Conservation (phyloP, 345 rosid genomes). For the Moricandia moricandioides region DNA sequence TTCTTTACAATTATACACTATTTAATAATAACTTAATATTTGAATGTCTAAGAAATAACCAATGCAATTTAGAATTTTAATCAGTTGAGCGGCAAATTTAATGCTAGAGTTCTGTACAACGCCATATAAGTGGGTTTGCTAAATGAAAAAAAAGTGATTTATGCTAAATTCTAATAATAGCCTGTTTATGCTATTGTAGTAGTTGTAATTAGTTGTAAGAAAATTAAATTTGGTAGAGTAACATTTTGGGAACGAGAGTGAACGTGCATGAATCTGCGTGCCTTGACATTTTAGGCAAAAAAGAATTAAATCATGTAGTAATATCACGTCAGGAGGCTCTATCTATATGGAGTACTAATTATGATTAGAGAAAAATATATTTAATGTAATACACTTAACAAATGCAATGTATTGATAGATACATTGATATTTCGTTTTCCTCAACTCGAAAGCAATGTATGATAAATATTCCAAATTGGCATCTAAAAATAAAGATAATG, state of each 20-base stretch:
- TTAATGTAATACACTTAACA: background rate
- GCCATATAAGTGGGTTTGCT: constrained; percentile 10
- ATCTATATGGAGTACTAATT: background rate
- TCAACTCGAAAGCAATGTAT: constrained; percentile 4
- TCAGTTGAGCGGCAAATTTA: constrained; percentile 14
- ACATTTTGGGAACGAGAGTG: constrained; percentile 32
- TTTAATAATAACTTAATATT: background rate
- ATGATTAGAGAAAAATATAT: background rate
- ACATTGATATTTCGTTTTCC: background rate
- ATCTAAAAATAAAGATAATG: background rate
- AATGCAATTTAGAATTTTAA: background rate
- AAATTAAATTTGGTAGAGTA: constrained; percentile 28
- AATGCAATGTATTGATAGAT: constrained; percentile 2
- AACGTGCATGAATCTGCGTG: constrained; percentile 37
- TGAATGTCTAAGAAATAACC: background rate
- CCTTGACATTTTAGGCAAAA: constrained; percentile 36
- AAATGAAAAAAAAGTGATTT: constrained; percentile 5
- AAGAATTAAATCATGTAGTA: constrained; percentile 4
- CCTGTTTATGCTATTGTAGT: constrained; percentile 24
- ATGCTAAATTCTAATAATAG: constrained; percentile 16
- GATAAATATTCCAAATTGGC: background rate
- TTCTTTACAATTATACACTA: background rate
- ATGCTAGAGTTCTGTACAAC: constrained; percentile 25
- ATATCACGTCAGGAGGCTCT: constrained; percentile 22
- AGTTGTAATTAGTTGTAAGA: background rate